Conservation (phyloP, 164 flowering plant genomes). For the Aristolochia contorta region DNA sequence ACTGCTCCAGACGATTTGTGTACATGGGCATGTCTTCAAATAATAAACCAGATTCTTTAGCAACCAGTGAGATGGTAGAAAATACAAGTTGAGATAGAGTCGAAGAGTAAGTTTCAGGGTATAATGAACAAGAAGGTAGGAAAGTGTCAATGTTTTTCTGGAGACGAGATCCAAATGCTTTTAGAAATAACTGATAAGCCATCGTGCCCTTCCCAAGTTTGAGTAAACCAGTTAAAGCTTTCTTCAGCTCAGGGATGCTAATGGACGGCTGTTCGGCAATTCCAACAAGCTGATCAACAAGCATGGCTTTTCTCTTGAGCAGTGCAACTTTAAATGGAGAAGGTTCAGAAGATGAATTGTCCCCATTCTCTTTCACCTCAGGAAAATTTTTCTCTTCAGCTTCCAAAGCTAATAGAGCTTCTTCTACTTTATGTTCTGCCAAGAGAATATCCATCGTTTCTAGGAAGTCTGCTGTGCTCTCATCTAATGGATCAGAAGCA, state of each 20-base stretch:
- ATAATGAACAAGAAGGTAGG: slow-evolving; percentile 64
- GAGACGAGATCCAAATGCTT: slow-evolving; percentile 60
- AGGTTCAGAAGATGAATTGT: slow-evolving; percentile 34
- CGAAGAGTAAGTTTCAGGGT: slow-evolving; percentile 69
- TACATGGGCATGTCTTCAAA: slow-evolving; percentile 79
- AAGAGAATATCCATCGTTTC: slow-evolving; percentile 80
- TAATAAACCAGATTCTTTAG: slow-evolving; percentile 46
- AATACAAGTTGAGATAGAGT: slow-evolving; percentile 71
- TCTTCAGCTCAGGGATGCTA: slow-evolving; percentile 44
- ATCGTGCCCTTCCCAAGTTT: slow-evolving; percentile 77
- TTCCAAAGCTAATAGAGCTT: slow-evolving; percentile 63
- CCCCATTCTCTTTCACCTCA: slow-evolving; percentile 45
- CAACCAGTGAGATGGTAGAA: slow-evolving; percentile 54
- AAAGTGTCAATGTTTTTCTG: slow-evolving; percentile 56
- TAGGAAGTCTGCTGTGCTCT: slow-evolving; percentile 32
- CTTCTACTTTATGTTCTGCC: slow-evolving; percentile 80
- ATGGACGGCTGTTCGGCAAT: slow-evolving; percentile 60
- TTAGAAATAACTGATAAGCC: slow-evolving; percentile 73
- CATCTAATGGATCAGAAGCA: slow-evolving; percentile 29
- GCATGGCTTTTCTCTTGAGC: slow-evolving; percentile 53
- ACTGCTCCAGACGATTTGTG: slow-evolving; percentile 68
- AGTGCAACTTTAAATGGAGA: slow-evolving; percentile 54
- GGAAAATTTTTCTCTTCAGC: slow-evolving; percentile 51
- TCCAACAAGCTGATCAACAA: slow-evolving; percentile 65
- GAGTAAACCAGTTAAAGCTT: slow-evolving; percentile 47